A percentile compares a stretch with the other conserved stretches of the same genome.
These are phyloP conservation scores for Ophiostoma populinum DNA, from an alignment of 2,329 filamentous ascomycete species.

Conservation along the genomic window DNA sequence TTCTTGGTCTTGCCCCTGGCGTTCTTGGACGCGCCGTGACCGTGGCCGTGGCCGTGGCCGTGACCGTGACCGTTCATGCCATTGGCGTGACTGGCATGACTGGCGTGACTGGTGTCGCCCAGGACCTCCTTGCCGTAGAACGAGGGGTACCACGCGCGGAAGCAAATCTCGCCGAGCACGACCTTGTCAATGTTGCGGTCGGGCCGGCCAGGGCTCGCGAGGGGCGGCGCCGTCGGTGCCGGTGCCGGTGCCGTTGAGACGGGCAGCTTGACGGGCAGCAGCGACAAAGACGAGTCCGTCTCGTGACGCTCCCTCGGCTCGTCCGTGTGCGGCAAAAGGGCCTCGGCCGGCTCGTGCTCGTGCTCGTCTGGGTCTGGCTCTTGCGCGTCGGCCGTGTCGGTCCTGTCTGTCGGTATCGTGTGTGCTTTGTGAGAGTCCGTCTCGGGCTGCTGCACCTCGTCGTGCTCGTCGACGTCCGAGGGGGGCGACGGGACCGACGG, in stretches of 20 bases:
- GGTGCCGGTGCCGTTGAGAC: background rate
- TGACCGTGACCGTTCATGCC: too few relatives aligned
- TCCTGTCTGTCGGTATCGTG: too few relatives aligned
- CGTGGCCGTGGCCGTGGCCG: constrained; percentile 9
- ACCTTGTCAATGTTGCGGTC: constrained; percentile 77
- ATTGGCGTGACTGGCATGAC: too few relatives aligned
- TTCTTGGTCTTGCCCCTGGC: constrained; percentile 1
- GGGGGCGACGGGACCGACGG: too few relatives aligned
- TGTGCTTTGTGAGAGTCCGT: background rate
- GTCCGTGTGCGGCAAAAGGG: too few relatives aligned
- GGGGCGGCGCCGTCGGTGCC: constrained; percentile 10
- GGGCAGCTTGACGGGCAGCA: background rate
- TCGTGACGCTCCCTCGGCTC: too few relatives aligned
- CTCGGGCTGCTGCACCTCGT: background rate
- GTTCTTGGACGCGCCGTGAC: constrained; percentile 1
- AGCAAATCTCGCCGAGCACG: constrained; percentile 66
- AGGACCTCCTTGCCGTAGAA: constrained; percentile 65
- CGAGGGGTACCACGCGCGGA: constrained; percentile 84
- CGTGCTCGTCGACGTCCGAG: background rate
- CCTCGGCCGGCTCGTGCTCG: background rate
- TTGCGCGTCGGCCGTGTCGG: background rate
- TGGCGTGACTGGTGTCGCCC: constrained; percentile 31
- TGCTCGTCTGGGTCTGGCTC: background rate
- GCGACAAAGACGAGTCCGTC: too few relatives aligned
- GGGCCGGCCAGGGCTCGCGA: constrained; percentile 21